A percentile compares a stretch with the other conserved stretches of the same genome.
These are phyloP conservation scores for Termitomyces heimii DNA, from an alignment of 768 basidiomycete species.

Conservation along the genomic window DNA sequence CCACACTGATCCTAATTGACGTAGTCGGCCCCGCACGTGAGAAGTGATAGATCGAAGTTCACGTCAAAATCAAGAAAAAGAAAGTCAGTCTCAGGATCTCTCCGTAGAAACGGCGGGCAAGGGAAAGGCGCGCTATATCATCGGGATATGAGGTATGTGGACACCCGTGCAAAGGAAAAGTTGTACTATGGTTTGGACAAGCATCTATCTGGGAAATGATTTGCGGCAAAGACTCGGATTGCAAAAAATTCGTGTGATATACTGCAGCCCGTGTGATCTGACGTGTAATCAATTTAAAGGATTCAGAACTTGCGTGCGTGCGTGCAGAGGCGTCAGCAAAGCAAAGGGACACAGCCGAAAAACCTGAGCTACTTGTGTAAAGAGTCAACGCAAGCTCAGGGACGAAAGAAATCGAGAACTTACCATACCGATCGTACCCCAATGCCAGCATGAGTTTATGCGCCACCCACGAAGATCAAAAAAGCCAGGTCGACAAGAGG, in stretches of 20 bases:
- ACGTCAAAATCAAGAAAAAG: conserved; percentile 43
- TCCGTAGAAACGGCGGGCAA: background rate
- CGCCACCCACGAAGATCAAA: conserved; percentile 24
- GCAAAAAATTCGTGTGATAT: conserved; percentile 34
- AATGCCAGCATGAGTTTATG: conserved; percentile 44
- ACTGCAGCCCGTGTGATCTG: background rate
- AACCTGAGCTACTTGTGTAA: conserved; percentile 25
- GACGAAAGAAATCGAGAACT: background rate
- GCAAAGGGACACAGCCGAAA: background rate
- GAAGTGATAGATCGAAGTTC: conserved; percentile 57
- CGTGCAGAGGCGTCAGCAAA: background rate
- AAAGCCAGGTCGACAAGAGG: background rate
- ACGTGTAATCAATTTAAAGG: background rate
- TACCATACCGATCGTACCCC: conserved; percentile 44
- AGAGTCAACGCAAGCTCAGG: background rate
- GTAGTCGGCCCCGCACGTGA: conserved; percentile 54
- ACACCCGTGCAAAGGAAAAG: conserved; percentile 13
- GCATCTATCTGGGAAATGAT: background rate
- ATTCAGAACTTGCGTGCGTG: background rate
- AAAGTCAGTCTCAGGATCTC: background rate
- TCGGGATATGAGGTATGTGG: conserved; percentile 34
- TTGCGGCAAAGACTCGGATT: conserved; percentile 15
- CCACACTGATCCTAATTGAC: conserved; percentile 34
- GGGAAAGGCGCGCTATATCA: conserved; percentile 35
- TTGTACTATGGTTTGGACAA: background rate